A percentile compares a stretch with the other conserved stretches of the same genome.
Conservation (phyloP, 2,329 filamentous ascomycete genomes). For the Neospermospora avenae region DNA sequence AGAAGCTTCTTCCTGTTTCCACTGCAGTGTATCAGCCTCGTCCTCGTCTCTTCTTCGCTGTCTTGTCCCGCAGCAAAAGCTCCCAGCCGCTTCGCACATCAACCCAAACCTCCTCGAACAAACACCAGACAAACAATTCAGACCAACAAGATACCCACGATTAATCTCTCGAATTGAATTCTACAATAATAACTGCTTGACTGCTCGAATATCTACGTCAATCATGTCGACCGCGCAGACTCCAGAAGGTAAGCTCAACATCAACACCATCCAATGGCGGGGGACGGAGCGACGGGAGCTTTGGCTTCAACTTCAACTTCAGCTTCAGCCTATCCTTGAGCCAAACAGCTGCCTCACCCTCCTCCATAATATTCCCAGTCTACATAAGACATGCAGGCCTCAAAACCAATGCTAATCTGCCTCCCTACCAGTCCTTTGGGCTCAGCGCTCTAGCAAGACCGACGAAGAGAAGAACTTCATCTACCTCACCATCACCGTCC, state of each 20-base stretch:
- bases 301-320: not conserved
- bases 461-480: constrained; percentile 89
- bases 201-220: not conserved
- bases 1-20: not conserved
- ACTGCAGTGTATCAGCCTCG: not conserved
- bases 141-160: not conserved
- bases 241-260: constrained; percentile 33
- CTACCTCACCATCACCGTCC: constrained; percentile 86
- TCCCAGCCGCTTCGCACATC: constrained; percentile 1
- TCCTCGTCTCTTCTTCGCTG: not conserved
- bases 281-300: not conserved
- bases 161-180: not conserved
- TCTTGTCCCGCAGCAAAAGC: not conserved
- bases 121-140: not conserved
- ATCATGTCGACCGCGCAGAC: constrained; percentile 28
- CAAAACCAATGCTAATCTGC: constrained; percentile 17
- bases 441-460: constrained; percentile 82
- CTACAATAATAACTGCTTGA: not conserved
- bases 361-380: not conserved
- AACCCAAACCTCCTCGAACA: not conserved
- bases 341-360: constrained; percentile 7
- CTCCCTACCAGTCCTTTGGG: constrained; percentile 80
- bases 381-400: not conserved
- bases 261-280: not conserved
- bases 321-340: constrained; percentile 10